These are phyloP conservation scores for Stagonosporopsis vannaccii DNA, from an alignment of 2,329 filamentous ascomycete genomes.

Conservation along the genomic window DNA sequence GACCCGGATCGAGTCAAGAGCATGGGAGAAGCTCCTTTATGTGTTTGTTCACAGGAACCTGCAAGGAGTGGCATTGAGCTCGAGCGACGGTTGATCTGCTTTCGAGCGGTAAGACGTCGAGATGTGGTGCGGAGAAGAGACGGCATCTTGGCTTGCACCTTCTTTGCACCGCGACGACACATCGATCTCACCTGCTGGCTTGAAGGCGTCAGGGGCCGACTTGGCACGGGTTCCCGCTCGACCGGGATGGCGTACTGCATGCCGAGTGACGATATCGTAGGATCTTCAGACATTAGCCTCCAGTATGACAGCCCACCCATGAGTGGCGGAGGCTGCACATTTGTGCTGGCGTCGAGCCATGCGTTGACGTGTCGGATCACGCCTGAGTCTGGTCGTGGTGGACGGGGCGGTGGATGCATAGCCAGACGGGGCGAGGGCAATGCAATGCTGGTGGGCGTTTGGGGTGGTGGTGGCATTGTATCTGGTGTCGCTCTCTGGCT, in stretches of 20 bases:
- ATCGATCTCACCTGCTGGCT: conserved; percentile 34
- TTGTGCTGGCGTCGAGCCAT: conserved; percentile 43
- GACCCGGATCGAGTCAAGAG: conserved; percentile 21
- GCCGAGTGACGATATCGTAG: conserved; percentile 14
- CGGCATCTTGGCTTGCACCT: conserved; percentile 42
- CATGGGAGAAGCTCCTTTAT: conserved; percentile 11
- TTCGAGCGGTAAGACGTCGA: conserved; percentile 19
- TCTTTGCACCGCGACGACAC: conserved; percentile 38
- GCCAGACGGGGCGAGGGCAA: conserved; percentile 16
- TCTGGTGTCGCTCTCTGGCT: conserved; percentile 2
- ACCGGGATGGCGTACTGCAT: conserved; percentile 43
- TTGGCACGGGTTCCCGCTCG: conserved; percentile 13
- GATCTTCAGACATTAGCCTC: conserved; percentile 27
- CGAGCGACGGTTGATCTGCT: conserved; percentile 31
- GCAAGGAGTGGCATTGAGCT: conserved; percentile 36
- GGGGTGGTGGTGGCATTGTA: conserved; percentile 6
- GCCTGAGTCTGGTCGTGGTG: conserved; percentile 34
- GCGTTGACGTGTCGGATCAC: conserved; percentile 40
- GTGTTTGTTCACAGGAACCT: conserved; percentile 23
- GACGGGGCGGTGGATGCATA: conserved; percentile 28
- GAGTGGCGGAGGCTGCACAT: conserved; percentile 35
- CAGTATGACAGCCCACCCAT: conserved; percentile 47
- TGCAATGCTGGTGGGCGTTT: conserved; percentile 17
- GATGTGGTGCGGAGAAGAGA: conserved; percentile 31
- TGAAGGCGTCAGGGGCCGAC: conserved; percentile 25